These are phyloP conservation scores for Talaromyces thailandensis DNA, from an alignment of 495 filamentous ascomycete species.

Conservation along the genomic window DNA sequence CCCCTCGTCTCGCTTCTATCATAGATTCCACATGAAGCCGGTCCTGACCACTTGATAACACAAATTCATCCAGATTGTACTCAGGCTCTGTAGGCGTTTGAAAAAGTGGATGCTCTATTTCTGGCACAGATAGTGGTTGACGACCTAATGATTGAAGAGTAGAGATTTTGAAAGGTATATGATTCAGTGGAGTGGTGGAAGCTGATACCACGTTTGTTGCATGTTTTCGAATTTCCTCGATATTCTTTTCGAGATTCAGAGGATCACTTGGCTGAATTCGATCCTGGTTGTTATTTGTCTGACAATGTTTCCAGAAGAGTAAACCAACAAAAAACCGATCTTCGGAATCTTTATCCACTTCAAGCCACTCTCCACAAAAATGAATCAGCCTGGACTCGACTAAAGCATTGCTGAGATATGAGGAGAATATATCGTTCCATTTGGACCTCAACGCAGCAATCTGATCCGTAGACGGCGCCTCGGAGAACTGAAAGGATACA, in stretches of 20 bases:
- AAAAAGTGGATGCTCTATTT: constrained; percentile 7
- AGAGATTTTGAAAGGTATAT: neutral
- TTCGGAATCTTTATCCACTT: constrained; percentile 3
- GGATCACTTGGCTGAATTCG: neutral
- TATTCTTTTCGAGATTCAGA: neutral
- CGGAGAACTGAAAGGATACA: neutral
- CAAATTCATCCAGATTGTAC: constrained; percentile 6
- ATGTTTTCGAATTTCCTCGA: neutral
- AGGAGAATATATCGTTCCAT: neutral
- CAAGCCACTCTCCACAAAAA: constrained; percentile 9
- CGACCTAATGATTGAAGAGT: neutral
- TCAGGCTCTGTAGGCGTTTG: constrained; percentile 5
- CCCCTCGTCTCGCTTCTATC: neutral
- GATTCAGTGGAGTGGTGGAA: neutral
- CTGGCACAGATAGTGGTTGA: neutral
- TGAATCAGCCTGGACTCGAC: constrained; percentile 1
- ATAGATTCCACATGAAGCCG: constrained; percentile 9
- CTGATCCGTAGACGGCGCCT: neutral
- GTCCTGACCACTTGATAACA: neutral
- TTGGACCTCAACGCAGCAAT: neutral
- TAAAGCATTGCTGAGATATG: neutral
- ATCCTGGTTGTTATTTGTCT: neutral
- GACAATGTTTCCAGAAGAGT: constrained; percentile 9
- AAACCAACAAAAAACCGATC: constrained; percentile 8
- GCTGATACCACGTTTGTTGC: neutral